Evolutionary conservation across 129 eudicot genomes (phyloP).

Genomic region (Flaveria ramosissima): DNA sequence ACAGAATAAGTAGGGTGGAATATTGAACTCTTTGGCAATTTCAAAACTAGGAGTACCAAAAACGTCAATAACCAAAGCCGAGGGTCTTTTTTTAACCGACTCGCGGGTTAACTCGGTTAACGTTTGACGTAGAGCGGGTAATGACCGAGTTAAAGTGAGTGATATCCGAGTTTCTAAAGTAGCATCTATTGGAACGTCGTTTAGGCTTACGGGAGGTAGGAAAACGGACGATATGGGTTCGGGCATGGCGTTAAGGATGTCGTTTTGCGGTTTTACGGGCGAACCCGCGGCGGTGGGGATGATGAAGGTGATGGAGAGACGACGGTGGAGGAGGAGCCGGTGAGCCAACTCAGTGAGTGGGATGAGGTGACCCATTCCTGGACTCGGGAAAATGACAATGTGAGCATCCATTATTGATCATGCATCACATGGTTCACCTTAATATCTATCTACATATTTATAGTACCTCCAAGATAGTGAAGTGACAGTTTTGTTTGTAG

Average conservation of each 20-base stretch:
- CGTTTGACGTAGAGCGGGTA: conserved; percentile 36
- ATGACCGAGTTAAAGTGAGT: conserved; percentile 39
- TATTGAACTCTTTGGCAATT: conserved; percentile 31
- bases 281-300: conserved; percentile 42
- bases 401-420: conserved; percentile 25
- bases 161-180: conserved; percentile 33
- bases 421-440: too few species aligned
- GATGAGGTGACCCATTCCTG: conserved; percentile 58
- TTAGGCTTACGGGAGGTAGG: conserved; percentile 42
- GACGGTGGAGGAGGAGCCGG: conserved; percentile 30
- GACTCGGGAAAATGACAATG: conserved; percentile 48
- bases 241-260: conserved; percentile 39
- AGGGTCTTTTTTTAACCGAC: conserved; percentile 7
- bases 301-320: conserved; percentile 40
- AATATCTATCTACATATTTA: conserved; percentile 5
- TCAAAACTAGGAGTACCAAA: conserved; percentile 48
- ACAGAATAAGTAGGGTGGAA: conserved; percentile 36
- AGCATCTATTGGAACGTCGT: conserved; percentile 31
- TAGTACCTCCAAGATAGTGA: neutral
- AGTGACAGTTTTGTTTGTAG: too few species aligned
- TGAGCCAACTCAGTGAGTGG: conserved; percentile 43
- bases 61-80: conserved; percentile 40
- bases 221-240: conserved; percentile 29
- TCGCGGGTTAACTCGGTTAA: conserved; percentile 14
- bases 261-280: conserved; percentile 36